A percentile compares a stretch with the other conserved stretches of the same genome.
Evolutionary conservation across 2,329 filamentous ascomycete genomes (phyloP).

Genomic region (Exophiala sp.): DNA sequence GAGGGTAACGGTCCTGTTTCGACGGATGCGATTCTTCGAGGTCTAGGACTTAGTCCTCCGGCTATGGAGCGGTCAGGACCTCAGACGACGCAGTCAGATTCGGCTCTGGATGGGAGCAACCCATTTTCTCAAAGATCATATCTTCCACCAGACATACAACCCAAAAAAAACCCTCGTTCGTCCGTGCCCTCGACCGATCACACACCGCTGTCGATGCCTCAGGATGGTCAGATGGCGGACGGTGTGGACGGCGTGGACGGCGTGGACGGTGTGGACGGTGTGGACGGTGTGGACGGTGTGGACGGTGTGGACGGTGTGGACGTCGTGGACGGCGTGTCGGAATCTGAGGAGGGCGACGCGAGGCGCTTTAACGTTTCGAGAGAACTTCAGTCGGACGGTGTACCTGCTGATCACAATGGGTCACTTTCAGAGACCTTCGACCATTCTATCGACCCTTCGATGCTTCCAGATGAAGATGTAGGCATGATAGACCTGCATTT

Average conservation of each 20-base stretch:
- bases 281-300: neutral
- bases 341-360: neutral
- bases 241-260: neutral
- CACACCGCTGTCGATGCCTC: neutral
- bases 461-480: constrained; percentile 7
- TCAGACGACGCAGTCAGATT: constrained; percentile 7
- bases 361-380: neutral
- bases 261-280: neutral
- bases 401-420: neutral
- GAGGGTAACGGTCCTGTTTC: constrained; percentile 20
- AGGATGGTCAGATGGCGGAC: constrained; percentile 1
- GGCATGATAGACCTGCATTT: constrained; percentile 3
- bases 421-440: constrained; percentile 1
- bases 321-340: constrained; percentile 1
- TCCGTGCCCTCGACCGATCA: constrained; percentile 2
- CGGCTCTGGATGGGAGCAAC: constrained; percentile 1
- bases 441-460: constrained; percentile 5
- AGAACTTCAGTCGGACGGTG: neutral
- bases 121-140: constrained; percentile 5
- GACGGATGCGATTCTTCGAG: constrained; percentile 22
- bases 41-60: constrained; percentile 18
- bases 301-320: neutral
- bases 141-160: constrained; percentile 16
- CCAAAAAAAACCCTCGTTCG: neutral
- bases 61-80: constrained; percentile 6